Conservation (phyloP, 1,139 yeast species). For the Arxiozyma slooffiae region DNA sequence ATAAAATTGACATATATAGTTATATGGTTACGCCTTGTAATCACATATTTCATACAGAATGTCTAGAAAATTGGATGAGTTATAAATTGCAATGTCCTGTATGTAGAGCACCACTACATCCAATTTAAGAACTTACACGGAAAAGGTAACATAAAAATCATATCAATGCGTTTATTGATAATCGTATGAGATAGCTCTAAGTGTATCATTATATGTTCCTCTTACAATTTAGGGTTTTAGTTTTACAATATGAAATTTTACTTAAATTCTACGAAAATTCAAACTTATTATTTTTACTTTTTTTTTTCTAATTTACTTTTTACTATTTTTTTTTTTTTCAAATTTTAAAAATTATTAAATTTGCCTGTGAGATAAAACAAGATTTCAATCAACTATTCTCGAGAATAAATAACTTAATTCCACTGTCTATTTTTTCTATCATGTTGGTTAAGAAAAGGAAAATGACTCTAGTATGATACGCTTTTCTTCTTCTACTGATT, state of each 20-base stretch:
- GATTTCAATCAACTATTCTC: background rate
- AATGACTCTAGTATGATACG: background rate
- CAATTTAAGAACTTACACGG: conserved; percentile 34
- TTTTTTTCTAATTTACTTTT: too few species aligned
- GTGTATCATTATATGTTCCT: too few species aligned
- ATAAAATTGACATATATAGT: conserved; percentile 26
- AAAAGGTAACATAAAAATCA: background rate
- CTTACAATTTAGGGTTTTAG: background rate
- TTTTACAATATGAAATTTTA: too few species aligned
- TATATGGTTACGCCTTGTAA: conserved; percentile 92
- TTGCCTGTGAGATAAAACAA: background rate
- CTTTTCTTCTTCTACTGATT: background rate
- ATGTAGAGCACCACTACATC: conserved; percentile 79
- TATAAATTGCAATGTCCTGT: conserved; percentile 90
- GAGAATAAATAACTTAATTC: background rate
- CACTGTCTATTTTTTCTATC: background rate
- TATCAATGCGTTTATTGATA: too few species aligned
- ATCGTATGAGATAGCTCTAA: background rate
- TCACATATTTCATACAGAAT: conserved; percentile 79
- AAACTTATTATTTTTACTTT: too few species aligned
- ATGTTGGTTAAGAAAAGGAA: too few species aligned
- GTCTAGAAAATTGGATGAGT: conserved; percentile 90
- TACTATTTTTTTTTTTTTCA: background rate
- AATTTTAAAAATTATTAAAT: background rate
- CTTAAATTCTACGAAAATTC: too few species aligned